Base-by-base conservation (phyloP, 352 stramenopile species). In the Phytophthora ramorum region DNA sequence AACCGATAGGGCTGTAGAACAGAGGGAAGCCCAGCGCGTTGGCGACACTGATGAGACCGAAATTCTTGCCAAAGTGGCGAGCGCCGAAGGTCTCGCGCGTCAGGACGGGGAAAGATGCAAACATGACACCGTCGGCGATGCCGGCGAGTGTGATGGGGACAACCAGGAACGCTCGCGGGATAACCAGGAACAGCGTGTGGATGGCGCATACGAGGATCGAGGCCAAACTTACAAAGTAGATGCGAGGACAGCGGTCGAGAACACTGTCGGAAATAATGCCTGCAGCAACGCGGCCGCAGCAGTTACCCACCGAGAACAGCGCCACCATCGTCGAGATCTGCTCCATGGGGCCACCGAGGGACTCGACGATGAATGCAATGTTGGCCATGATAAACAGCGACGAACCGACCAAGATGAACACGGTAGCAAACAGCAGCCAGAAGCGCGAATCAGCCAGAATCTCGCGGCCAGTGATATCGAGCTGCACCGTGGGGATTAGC, bases 321-420 rank as follows among this genome's bases (percentile, higher is more conserved):
- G 72, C 76, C 22, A 93, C 84, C 71, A 92, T 89, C 10, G 63
- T 75, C 9, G 86, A 64, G 8, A 95, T 81, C 49, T 92, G 79
- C 16, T 79, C 64, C 41, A 75, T 69, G 0, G 68, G 63, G 12
- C 82, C 82, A 7, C 57, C 59, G 4, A 81, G 57, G 7, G 84
- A 89, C 51, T 91, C 79, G 16, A 92, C 81, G 43, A 93, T 87
- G 71, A 95, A 95, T 8, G 81, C 75, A 52, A 93, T 85, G 64
- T 92, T 94, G 43, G 84, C 68, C 81, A 94, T 91, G 40, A 95
- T 68, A 58, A 95, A 93, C 7, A 95, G 65, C 43, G 82, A 79
- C 16, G 81, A 81, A 12, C 84, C 83, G 32, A 95, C 83, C 26
- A 91, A 59, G 30, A 95, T 85, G 41, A 93, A 89, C 0, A 93